Evolutionary conservation across 352 stramenopile genomes (phyloP).

Genomic region (Pythium aristosporum): DNA sequence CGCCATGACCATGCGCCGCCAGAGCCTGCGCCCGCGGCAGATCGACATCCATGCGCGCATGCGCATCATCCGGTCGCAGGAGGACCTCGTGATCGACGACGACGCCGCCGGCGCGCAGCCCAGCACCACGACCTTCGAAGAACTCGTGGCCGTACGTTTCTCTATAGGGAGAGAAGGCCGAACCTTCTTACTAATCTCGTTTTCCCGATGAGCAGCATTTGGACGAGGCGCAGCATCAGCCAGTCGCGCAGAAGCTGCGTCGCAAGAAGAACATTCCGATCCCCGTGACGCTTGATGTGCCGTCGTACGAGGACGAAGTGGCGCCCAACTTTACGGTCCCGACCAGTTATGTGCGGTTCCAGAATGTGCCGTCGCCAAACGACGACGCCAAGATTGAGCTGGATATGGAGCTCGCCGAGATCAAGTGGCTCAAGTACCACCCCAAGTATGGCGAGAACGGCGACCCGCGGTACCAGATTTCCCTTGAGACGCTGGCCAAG

Average conservation of each 20-base stretch:
- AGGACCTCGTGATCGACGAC: slow-evolving; percentile 74
- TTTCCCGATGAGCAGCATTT: slow-evolving; percentile 38
- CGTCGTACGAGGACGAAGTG: slow-evolving; percentile 68
- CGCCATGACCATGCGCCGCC: slow-evolving; percentile 54
- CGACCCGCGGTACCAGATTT: slow-evolving; percentile 79
- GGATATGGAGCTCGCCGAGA: slow-evolving; percentile 81
- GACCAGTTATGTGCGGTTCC: slow-evolving; percentile 83
- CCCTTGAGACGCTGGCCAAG: slow-evolving; percentile 55
- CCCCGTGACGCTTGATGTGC: slow-evolving; percentile 69
- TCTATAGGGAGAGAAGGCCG: neutral
- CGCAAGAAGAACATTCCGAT: slow-evolving; percentile 87
- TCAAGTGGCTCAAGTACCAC: slow-evolving; percentile 84
- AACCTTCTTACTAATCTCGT: no score
- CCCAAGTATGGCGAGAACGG: slow-evolving; percentile 81
- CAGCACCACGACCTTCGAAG: slow-evolving; percentile 51
- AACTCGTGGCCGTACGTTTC: slow-evolving; percentile 63
- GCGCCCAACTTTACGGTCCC: slow-evolving; percentile 67
- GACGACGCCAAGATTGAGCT: slow-evolving; percentile 64
- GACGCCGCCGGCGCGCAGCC: slow-evolving; percentile 39
- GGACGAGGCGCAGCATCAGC: slow-evolving; percentile 49
- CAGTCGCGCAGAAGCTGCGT: slow-evolving; percentile 40
- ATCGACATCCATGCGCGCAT: slow-evolving; percentile 89
- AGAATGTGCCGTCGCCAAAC: slow-evolving; percentile 45
- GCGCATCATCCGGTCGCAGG: slow-evolving; percentile 77
- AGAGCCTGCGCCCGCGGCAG: slow-evolving; percentile 83